phyloP scores from a whole-genome alignment of 352 stramenopile species.

The Pythium phragmiticola region DNA sequence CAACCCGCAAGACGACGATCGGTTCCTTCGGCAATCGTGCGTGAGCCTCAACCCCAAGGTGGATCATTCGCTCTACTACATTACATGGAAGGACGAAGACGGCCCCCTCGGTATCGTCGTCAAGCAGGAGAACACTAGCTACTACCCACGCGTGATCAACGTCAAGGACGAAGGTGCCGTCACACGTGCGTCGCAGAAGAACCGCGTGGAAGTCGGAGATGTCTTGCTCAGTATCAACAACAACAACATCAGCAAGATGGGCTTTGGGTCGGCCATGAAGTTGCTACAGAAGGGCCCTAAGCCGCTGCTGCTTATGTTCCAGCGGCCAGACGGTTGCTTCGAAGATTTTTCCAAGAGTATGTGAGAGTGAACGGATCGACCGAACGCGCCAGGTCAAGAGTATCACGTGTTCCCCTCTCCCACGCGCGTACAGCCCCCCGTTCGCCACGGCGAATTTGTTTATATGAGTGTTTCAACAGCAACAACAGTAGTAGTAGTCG shows the following conservation, averaged over 20 bases:
- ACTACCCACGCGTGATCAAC: slow-evolving; percentile 86
- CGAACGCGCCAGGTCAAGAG: slow-evolving; percentile 2
- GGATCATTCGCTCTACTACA: slow-evolving; percentile 86
- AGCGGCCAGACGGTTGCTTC: slow-evolving; percentile 43
- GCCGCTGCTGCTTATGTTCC: slow-evolving; percentile 85
- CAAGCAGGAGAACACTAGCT: slow-evolving; percentile 84
- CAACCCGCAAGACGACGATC: slow-evolving; percentile 70
- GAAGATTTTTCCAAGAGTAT: slow-evolving; percentile 36
- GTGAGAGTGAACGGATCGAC: slow-evolving; percentile 12
- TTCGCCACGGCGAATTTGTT: background rate
- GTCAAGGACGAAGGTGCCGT: slow-evolving; percentile 87
- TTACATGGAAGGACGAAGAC: slow-evolving; percentile 89
- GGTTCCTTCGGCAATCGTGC: slow-evolving; percentile 63
- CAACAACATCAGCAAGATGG: slow-evolving; percentile 91
- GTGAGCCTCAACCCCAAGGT: slow-evolving; percentile 83
- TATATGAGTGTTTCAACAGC: slow-evolving; percentile 13
- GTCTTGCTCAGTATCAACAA: slow-evolving; percentile 88
- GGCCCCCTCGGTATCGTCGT: slow-evolving; percentile 84
- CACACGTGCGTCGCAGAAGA: slow-evolving; percentile 77
- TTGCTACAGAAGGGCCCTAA: slow-evolving; percentile 85
- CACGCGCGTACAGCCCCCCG: slow-evolving; percentile 9
- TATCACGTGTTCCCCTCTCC: background rate
- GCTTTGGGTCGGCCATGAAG: slow-evolving; percentile 83
- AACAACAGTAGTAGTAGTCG: slow-evolving; percentile 9
- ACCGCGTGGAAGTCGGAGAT: slow-evolving; percentile 80